These are phyloP conservation scores for Fonsecaea erecta DNA, from an alignment of 2,329 filamentous ascomycete species.

Conservation along the genomic window DNA sequence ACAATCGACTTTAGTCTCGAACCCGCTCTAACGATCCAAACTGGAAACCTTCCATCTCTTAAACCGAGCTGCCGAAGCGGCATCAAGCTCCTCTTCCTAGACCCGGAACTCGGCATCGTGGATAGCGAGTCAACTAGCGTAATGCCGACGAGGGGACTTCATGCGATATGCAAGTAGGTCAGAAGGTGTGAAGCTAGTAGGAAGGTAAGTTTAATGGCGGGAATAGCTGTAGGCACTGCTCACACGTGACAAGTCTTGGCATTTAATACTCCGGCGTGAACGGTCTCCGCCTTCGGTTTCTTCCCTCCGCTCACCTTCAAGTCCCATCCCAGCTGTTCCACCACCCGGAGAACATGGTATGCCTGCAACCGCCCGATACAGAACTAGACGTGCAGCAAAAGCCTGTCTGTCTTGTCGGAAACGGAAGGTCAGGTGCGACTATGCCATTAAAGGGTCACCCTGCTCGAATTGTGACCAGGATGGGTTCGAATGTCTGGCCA, in stretches of 20 bases:
- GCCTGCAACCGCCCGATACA: not conserved
- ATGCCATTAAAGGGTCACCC: conserved; percentile 4
- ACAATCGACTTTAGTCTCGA: not conserved
- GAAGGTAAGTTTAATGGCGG: not conserved
- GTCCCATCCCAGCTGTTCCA: not conserved
- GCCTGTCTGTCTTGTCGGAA: conserved; percentile 13
- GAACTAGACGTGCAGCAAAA: conserved; percentile 7
- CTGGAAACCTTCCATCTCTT: not conserved
- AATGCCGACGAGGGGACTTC: not conserved
- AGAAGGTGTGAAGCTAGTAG: not conserved
- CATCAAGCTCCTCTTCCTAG: not conserved
- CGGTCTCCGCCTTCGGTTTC: not conserved
- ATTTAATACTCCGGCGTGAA: not conserved
- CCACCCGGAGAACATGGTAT: not conserved
- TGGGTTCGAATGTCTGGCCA: conserved; percentile 9
- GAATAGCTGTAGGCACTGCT: not conserved
- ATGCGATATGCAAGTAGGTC: not conserved
- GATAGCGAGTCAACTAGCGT: not conserved
- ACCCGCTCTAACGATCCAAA: not conserved
- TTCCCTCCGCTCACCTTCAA: not conserved
- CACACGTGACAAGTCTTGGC: not conserved
- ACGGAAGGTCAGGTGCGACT: conserved; percentile 13
- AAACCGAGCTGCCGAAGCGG: not conserved
- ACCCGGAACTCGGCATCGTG: not conserved
- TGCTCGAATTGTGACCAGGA: conserved; percentile 14